Conservation (phyloP, 306 rosid genomes). For the Prunus mira region DNA sequence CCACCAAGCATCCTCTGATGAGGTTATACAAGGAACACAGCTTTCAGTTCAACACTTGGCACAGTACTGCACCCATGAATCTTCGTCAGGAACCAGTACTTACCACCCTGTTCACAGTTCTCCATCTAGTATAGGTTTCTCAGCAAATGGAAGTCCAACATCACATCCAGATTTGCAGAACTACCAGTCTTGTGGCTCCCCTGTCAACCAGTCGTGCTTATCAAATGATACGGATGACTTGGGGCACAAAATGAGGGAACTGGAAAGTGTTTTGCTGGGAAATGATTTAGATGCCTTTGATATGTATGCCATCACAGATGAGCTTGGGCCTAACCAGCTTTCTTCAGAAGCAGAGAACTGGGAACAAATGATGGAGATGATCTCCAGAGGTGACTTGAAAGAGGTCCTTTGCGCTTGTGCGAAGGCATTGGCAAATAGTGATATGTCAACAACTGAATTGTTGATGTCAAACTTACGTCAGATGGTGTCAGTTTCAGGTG, state of each 20-base stretch:
- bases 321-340: conserved; percentile 22
- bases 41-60: conserved; percentile 36
- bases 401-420: conserved; percentile 78
- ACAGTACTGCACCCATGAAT: conserved; percentile 53
- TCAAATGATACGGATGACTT: conserved; percentile 53
- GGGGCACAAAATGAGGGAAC: conserved; percentile 75
- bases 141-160: conserved; percentile 53
- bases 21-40: conserved; percentile 41
- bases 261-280: conserved; percentile 80
- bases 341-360: conserved; percentile 47
- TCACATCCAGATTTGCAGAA: conserved; percentile 54
- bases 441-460: conserved; percentile 60
- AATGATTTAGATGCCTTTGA: conserved; percentile 51
- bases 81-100: conserved; percentile 49
- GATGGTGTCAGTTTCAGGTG: conserved; percentile 79
- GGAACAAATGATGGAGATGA: conserved; percentile 53
- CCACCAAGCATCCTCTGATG: conserved; percentile 41
- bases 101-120: conserved; percentile 66
- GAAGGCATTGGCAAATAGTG: conserved; percentile 51
- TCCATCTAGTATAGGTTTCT: conserved; percentile 50
- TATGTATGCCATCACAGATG: conserved; percentile 22
- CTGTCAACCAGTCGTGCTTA: conserved; percentile 47
- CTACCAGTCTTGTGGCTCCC: conserved; percentile 41
- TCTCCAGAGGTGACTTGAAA: conserved; percentile 63
- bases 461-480: conserved; percentile 58